A percentile compares a stretch with the other conserved stretches of the same genome.
Conservation (phyloP, 1,284 basidiomycete species). For the Cryptococcus amylolentus region DNA sequence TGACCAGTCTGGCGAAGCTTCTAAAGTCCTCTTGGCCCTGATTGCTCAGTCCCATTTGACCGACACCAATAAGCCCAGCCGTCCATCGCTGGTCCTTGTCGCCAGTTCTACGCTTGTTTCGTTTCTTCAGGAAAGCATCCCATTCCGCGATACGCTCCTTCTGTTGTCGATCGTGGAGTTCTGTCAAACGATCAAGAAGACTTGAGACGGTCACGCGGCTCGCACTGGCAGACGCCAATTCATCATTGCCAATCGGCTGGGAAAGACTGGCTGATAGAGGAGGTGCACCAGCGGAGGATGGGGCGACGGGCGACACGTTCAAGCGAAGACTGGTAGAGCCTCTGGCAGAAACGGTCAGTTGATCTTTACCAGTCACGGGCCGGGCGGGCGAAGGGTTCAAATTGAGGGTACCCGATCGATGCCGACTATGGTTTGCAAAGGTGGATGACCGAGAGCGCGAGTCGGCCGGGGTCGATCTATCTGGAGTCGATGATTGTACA, state of each 20-base stretch:
- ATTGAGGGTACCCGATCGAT: slow-evolving; percentile 26
- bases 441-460: slow-evolving; percentile 12
- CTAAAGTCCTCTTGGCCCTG: slow-evolving; percentile 70
- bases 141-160: slow-evolving; percentile 70
- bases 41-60: slow-evolving; percentile 72
- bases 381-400: slow-evolving; percentile 48
- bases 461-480: not conserved
- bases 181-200: slow-evolving; percentile 74
- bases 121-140: slow-evolving; percentile 73
- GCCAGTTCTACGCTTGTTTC: slow-evolving; percentile 43
- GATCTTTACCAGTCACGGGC: slow-evolving; percentile 43
- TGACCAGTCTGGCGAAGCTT: slow-evolving; percentile 73
- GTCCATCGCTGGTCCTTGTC: slow-evolving; percentile 64
- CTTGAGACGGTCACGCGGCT: slow-evolving; percentile 66
- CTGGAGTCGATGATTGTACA: not conserved
- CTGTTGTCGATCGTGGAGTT: slow-evolving; percentile 82
- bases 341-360: slow-evolving; percentile 42
- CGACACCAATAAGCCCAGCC: slow-evolving; percentile 78
- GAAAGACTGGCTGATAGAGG: slow-evolving; percentile 18
- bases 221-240: slow-evolving; percentile 1
- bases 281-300: slow-evolving; percentile 5
- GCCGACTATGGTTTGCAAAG: slow-evolving; percentile 14
- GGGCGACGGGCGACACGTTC: slow-evolving; percentile 4
- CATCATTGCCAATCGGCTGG: slow-evolving; percentile 1
- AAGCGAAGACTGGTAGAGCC: slow-evolving; percentile 30